Evolutionary conservation across 139 green algal species (phyloP).

Genomic region (Eudorina sp.): DNA sequence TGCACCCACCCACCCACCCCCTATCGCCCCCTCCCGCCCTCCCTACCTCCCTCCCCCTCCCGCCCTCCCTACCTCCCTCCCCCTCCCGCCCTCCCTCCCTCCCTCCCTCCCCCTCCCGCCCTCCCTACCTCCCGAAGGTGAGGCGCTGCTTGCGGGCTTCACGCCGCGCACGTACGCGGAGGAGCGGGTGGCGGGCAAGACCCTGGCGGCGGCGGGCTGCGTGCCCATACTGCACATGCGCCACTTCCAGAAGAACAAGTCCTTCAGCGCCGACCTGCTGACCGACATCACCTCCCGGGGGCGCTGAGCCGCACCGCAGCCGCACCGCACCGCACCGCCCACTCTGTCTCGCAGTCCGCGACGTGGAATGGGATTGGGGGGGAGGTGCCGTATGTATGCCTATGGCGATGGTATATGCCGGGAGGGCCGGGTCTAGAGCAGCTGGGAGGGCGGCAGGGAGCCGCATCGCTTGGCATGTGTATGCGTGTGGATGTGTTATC

Average conservation of each 20-base stretch:
- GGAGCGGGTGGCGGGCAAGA: constrained; percentile 76
- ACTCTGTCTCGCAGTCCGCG: no score
- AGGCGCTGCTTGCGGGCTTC: constrained; percentile 78
- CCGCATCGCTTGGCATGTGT: no score
- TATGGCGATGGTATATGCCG: no score
- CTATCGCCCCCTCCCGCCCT: neutral
- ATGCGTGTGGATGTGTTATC: no score
- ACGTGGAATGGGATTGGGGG: no score
- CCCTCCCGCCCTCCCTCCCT: neutral
- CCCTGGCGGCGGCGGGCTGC: constrained; percentile 85
- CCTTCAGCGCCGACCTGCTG: constrained; percentile 61
- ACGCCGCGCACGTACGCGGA: constrained; percentile 77
- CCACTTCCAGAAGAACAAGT: constrained; percentile 85
- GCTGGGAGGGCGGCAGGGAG: no score
- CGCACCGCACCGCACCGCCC: no score
- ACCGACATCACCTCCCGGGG: constrained; percentile 51
- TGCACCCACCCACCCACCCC: no score
- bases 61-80: neutral
- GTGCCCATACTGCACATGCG: constrained; percentile 98
- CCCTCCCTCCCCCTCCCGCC: neutral
- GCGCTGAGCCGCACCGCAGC: neutral
- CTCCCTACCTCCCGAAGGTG: constrained; percentile 51
- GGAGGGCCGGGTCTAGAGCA: no score
- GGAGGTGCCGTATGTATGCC: no score
- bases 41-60: neutral